Conservation (phyloP, 768 basidiomycete genomes). For the Atractiella rhizophila region DNA sequence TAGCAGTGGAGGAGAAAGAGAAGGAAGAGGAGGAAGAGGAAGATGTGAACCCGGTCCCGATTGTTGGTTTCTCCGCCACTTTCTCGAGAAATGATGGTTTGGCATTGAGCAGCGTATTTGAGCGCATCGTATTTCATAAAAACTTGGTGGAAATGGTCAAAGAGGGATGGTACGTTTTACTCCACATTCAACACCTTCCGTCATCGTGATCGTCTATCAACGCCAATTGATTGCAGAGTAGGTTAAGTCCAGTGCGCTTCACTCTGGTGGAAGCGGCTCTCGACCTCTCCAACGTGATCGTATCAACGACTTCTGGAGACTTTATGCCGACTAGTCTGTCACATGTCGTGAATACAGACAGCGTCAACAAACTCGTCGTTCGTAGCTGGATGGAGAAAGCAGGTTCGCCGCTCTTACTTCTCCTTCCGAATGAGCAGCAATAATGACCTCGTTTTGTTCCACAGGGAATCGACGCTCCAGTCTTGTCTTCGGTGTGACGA, state of each 20-base stretch:
- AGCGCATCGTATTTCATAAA: slow-evolving; percentile 72
- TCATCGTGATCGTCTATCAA: not conserved
- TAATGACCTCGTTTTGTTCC: slow-evolving; percentile 20
- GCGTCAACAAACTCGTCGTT: slow-evolving; percentile 52
- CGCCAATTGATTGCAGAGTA: slow-evolving; percentile 21
- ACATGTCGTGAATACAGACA: slow-evolving; percentile 51
- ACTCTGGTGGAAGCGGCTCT: slow-evolving; percentile 56
- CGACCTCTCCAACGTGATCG: slow-evolving; percentile 38
- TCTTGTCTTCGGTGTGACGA: slow-evolving; percentile 76
- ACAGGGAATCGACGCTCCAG: slow-evolving; percentile 53
- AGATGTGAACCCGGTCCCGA: slow-evolving; percentile 35
- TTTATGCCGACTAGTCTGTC: slow-evolving; percentile 56
- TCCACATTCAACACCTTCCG: not conserved
- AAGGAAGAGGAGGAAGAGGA: too few species aligned
- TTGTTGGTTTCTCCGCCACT: slow-evolving; percentile 85
- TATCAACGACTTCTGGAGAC: slow-evolving; percentile 48
- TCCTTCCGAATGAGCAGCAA: too few species aligned
- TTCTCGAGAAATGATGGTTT: slow-evolving; percentile 78
- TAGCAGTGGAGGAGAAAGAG: too few species aligned
- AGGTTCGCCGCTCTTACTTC: not conserved
- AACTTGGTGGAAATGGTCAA: slow-evolving; percentile 81
- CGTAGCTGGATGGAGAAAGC: slow-evolving; percentile 61
- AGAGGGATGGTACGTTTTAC: slow-evolving; percentile 41
- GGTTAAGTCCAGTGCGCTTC: slow-evolving; percentile 65
- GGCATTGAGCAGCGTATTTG: slow-evolving; percentile 65